A percentile compares a stretch with the other conserved stretches of the same genome.
Evolutionary conservation across 139 green algal genomes (phyloP).

Genomic region (Chlamydomonas asymmetrica): DNA sequence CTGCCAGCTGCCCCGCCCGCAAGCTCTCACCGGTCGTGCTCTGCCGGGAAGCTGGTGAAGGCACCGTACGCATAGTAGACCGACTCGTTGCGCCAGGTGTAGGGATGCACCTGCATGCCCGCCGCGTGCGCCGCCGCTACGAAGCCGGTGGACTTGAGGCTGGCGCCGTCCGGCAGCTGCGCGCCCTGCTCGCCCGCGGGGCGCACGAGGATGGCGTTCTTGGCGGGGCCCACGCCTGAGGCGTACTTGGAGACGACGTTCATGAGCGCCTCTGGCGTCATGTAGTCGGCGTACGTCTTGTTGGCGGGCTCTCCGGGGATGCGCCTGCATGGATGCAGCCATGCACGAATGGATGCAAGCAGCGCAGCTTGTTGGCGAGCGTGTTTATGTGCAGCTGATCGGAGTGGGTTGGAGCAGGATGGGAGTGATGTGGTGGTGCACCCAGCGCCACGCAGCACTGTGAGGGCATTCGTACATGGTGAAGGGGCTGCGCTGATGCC

Average conservation of each 20-base stretch:
- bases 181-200: background rate
- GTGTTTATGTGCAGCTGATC: too few species aligned
- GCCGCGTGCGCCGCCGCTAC: conserved; percentile 8
- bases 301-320: background rate
- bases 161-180: background rate
- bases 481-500: too few species aligned
- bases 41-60: background rate
- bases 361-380: too few species aligned
- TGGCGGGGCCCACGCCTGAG: conserved; percentile 34
- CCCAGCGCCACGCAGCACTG: too few species aligned
- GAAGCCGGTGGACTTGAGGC: conserved; percentile 21
- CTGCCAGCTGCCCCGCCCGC: too few species aligned
- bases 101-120: conserved; percentile 35
- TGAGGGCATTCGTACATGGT: too few species aligned
- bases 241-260: conserved; percentile 27
- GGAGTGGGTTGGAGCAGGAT: too few species aligned
- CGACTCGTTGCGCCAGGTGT: conserved; percentile 10
- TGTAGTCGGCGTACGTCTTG: conserved; percentile 22
- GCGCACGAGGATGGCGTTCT: conserved; percentile 14
- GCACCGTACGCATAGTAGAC: background rate
- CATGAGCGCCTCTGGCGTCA: conserved; percentile 3
- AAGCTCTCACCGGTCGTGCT: conserved; percentile 17
- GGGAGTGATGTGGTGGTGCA: too few species aligned
- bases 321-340: too few species aligned
- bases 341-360: too few species aligned